Base-by-base conservation (phyloP, 75 land plant genomes). In the Isoetes taiwanensis region DNA sequence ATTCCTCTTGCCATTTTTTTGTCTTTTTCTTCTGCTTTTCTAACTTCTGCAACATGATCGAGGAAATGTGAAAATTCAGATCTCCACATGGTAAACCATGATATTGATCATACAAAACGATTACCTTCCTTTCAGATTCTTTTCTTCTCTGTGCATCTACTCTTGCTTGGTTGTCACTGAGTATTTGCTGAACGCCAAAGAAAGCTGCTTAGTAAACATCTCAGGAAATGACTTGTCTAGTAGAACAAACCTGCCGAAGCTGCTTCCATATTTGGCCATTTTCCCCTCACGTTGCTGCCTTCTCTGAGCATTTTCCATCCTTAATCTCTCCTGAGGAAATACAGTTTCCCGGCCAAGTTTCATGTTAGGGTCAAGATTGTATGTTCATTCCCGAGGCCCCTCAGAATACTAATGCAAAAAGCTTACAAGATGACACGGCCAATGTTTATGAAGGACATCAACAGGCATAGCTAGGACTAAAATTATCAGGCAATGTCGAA, bases 211-310 rank as follows among this genome's bases (percentile, higher is more conserved):
- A 9, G 56, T 4, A 2, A 27, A 27, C 16, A 19, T 19, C 23
- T 5, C 50, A 8, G 3, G 31, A 27, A 24, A 5, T 4, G 14
- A 30, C 8, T 8, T 3, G 16, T 27, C 29, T 2, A 10, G 20
- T 3, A 10, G 2, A 41, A 3, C 42, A 17, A 12, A 63, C 65
- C 65, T 53, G 65, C 54, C 65, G 33, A n/a, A 11, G 24, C 41
- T 1, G 65, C 65, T 30, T 63, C n/a, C 65, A 48, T 28, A 63
- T 42, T 63, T 63, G 35, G 65, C 65, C 65, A 63, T 54, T 63
- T 63, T 56, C 57, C 54, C 65, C 38, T 63, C 65, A n/a, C 65
- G 32, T 40, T 63, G 65, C 27, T 63, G 65, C 26, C 65, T 29
- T 30, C 65, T 16, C 11, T 57, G 65, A 10, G 54, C 33, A 2